Base-by-base conservation (phyloP, 176 grass and related monocot species). In the Carex scoparia region DNA sequence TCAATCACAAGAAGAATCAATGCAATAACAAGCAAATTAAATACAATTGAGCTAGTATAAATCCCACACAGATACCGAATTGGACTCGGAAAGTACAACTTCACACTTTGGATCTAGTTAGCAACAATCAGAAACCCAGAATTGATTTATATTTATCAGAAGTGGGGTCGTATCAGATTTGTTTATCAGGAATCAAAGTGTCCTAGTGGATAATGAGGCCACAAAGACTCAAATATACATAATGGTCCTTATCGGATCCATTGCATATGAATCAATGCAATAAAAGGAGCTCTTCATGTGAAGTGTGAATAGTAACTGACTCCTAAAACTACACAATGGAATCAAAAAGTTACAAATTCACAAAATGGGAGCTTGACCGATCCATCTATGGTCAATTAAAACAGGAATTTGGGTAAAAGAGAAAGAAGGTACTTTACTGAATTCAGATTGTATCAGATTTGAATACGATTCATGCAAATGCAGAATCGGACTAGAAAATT, bases 361-460 rank as follows among this genome's bases (percentile, higher is more conserved):
- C 28, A 57, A 57, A 79, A 79, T 58, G 74, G 54, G 74, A 32
- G 53, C 74, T 57, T 56, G 74, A 79, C 74, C 74, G 23, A 79
- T 77, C 73, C 49, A 56, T 58, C 12, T 35, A 58, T 30, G 30
- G 53, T 79, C 14, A 58, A 79, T 79, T 79, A 4, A 16, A 27
- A 79, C 30, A 16, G 53, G 30, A 57, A 79, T 57, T 79, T 4
- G 48, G 74, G 74, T 78, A 28, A 78, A 33, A 78, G 51, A 33
- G 74, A 78, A 57, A 57, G 30, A 35, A 18, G 5, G 53, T 31
- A 10, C 62, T 53, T 67, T 67, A 37, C 13, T 53, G 28, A 69
- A 83, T 69, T 54, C n/a, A 10, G 46, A 83, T 83, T 83, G 81
- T 32, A 55, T 68, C 63, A 56, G 63, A 83, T 83, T 83, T 69